These are phyloP conservation scores for Lobosporangium transversale DNA, from an alignment of 192 early-diverging fungal genomes.

Conservation along the genomic window DNA sequence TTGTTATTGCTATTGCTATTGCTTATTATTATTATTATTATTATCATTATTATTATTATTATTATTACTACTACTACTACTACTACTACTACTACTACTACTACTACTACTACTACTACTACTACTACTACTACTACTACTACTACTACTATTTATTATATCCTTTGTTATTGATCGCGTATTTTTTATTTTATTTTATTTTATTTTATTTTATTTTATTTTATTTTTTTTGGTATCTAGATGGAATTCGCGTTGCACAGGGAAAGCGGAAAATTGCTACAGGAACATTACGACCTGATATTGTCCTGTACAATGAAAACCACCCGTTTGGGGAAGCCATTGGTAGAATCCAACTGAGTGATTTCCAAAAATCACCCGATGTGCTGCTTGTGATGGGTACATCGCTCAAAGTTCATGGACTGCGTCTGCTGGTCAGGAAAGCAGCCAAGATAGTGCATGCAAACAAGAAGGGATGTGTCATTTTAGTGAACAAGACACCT, in stretches of 20 bases:
- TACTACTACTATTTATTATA: not conserved
- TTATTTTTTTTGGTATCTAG: too few relatives aligned
- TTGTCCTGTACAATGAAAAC: constrained; percentile 96
- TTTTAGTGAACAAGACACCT: constrained; percentile 82
- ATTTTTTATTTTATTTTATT: constrained; percentile 3
- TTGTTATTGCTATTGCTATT: not conserved
- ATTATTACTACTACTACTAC: too few relatives aligned
- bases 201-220: too few relatives aligned
- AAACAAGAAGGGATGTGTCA: constrained; percentile 64
- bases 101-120: not conserved
- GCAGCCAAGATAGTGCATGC: constrained; percentile 69
- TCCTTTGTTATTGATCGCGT: not conserved
- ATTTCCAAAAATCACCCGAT: constrained; percentile 73
- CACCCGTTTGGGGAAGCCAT: constrained; percentile 79
- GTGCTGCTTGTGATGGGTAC: constrained; percentile 91
- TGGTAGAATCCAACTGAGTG: constrained; percentile 64
- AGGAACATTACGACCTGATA: constrained; percentile 88
- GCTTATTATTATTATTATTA: not conserved
- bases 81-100: too few relatives aligned
- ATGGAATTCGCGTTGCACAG: constrained; percentile 59
- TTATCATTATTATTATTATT: too few relatives aligned
- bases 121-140: not conserved
- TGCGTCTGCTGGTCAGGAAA: constrained; percentile 80
- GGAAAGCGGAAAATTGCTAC: constrained; percentile 82
- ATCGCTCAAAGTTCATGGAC: constrained; percentile 82